These are phyloP conservation scores for Aspergillus nanangensis DNA, from an alignment of 495 filamentous ascomycete genomes.

Conservation along the genomic window DNA sequence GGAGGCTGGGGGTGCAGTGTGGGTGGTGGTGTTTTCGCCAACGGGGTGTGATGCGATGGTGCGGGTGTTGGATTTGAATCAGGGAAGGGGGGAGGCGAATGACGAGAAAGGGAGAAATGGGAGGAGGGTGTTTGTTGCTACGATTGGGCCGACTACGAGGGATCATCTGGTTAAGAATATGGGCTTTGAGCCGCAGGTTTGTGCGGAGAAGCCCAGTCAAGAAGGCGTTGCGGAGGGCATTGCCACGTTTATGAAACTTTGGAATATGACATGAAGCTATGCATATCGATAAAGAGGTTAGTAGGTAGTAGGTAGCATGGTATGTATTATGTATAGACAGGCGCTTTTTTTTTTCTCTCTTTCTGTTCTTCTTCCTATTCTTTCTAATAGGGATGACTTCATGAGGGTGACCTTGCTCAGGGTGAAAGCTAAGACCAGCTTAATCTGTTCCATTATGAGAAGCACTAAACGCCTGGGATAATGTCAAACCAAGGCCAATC, in stretches of 20 bases:
- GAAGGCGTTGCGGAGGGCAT: slow-evolving; percentile 76
- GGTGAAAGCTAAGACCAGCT: neutral
- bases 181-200: slow-evolving; percentile 74
- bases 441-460: neutral
- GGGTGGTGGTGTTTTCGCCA: slow-evolving; percentile 94
- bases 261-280: too few species aligned
- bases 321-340: neutral
- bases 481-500: slow-evolving; percentile 1
- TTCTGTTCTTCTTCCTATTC: too few species aligned
- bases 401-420: too few species aligned
- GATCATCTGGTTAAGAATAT: slow-evolving; percentile 65
- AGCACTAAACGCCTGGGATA: slow-evolving; percentile 5
- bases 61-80: slow-evolving; percentile 43
- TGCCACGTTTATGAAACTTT: slow-evolving; percentile 40
- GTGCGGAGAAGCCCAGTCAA: slow-evolving; percentile 74
- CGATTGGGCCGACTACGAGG: slow-evolving; percentile 91
- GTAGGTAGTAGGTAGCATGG: neutral
- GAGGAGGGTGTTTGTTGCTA: slow-evolving; percentile 59
- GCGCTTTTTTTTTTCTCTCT: neutral
- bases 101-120: slow-evolving; percentile 9
- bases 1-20: slow-evolving; percentile 41
- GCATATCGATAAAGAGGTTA: too few species aligned
- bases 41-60: slow-evolving; percentile 84
- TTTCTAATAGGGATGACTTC: too few species aligned
- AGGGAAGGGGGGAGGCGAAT: slow-evolving; percentile 9